Evolutionary conservation across 2,329 filamentous ascomycete genomes (phyloP).

Genomic region (Venturia asperata): DNA sequence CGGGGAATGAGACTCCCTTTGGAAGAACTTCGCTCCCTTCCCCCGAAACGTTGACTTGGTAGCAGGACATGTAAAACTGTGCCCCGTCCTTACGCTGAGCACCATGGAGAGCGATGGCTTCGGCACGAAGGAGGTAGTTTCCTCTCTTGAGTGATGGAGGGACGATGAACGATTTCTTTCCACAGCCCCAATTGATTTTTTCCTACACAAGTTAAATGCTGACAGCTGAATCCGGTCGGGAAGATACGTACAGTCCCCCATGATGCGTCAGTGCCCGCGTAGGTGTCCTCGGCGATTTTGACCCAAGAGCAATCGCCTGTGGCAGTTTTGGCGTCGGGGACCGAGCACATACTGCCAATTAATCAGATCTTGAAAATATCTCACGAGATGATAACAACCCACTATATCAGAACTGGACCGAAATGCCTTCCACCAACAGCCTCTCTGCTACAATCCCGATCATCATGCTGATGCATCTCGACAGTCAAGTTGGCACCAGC

Average conservation of each 20-base stretch:
- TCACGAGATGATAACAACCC: conserved; percentile 25
- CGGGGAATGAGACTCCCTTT: conserved; percentile 17
- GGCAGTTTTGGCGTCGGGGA: conserved; percentile 42
- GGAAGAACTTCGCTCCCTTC: conserved; percentile 11
- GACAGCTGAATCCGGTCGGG: not conserved
- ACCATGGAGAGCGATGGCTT: conserved; percentile 21
- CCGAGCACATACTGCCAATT: conserved; percentile 26
- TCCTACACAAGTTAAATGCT: conserved; percentile 13
- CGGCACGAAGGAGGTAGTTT: conserved; percentile 22
- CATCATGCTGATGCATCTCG: conserved; percentile 51
- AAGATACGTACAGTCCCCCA: conserved; percentile 18
- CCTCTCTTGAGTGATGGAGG: conserved; percentile 18
- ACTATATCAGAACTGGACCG: conserved; percentile 47
- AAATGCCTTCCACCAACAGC: conserved; percentile 51
- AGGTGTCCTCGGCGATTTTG: conserved; percentile 47
- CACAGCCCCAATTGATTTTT: conserved; percentile 18
- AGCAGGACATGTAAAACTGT: conserved; percentile 20
- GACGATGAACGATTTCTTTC: conserved; percentile 18
- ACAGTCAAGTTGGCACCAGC: conserved; percentile 43
- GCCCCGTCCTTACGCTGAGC: conserved; percentile 8
- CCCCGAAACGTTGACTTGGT: conserved; percentile 17
- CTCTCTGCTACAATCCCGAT: conserved; percentile 41
- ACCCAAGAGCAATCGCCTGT: conserved; percentile 43
- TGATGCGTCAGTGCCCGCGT: conserved; percentile 40
- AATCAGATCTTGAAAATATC: conserved; percentile 25